Conservation (phyloP, 1,284 basidiomycete genomes). For the Earliella scabrosa region DNA sequence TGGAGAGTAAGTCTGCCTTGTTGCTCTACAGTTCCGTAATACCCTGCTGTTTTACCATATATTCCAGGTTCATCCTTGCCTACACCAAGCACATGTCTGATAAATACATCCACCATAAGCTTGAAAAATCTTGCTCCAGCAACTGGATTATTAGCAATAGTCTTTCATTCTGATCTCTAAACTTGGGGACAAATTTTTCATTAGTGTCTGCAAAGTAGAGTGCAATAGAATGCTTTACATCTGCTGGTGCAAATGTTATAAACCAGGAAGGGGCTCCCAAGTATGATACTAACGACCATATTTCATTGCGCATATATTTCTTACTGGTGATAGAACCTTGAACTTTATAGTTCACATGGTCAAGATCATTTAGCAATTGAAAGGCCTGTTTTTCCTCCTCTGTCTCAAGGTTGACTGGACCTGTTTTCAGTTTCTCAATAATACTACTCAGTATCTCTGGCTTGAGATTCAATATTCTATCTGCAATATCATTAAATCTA, state of each 20-base stretch:
- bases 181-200: background rate
- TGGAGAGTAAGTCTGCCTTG: too few species aligned
- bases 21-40: slow-evolving; percentile 43
- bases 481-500: slow-evolving; percentile 31
- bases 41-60: slow-evolving; percentile 36
- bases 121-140: too few species aligned
- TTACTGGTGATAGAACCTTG: slow-evolving; percentile 37
- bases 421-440: slow-evolving; percentile 21
- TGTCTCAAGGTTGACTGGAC: slow-evolving; percentile 33
- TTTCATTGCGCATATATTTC: slow-evolving; percentile 41
- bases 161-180: background rate
- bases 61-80: slow-evolving; percentile 24
- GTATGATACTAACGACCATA: slow-evolving; percentile 39
- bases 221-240: slow-evolving; percentile 15
- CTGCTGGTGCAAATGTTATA: slow-evolving; percentile 36
- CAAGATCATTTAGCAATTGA: too few species aligned
- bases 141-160: slow-evolving; percentile 37
- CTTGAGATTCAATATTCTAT: slow-evolving; percentile 33
- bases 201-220: slow-evolving; percentile 11
- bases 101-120: slow-evolving; percentile 38
- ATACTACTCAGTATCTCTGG: slow-evolving; percentile 21
- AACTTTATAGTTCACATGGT: too few species aligned
- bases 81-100: slow-evolving; percentile 37
- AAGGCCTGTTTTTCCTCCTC: too few species aligned
- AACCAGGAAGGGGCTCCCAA: slow-evolving; percentile 39